Evolutionary conservation across 768 basidiomycete species (phyloP).

Genomic region (Pleurotus djamor): DNA sequence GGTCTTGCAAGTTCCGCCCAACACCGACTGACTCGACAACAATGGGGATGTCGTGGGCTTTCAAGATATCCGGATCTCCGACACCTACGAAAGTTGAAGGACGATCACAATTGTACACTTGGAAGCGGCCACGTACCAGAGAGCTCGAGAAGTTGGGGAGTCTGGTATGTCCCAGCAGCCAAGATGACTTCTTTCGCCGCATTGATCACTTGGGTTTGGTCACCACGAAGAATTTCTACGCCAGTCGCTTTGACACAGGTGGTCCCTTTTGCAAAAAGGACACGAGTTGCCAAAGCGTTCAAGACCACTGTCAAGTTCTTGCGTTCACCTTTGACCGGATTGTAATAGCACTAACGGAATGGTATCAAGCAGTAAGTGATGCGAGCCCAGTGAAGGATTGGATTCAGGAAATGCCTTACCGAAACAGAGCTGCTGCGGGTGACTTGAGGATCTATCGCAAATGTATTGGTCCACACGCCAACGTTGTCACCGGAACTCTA

Average conservation of each 20-base stretch:
- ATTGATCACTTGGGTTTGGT: slow-evolving; percentile 13
- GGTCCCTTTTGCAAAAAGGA: slow-evolving; percentile 7
- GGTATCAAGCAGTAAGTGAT: too few species aligned
- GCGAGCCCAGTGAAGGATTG: too few species aligned
- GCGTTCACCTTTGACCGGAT: slow-evolving; percentile 42
- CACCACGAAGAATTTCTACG: slow-evolving; percentile 16
- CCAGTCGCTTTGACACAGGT: slow-evolving; percentile 11
- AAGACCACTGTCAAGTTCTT: slow-evolving; percentile 19
- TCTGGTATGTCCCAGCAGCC: slow-evolving; percentile 20
- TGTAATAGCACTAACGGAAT: slow-evolving; percentile 45
- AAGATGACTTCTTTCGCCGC: slow-evolving; percentile 44
- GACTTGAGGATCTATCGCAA: not conserved
- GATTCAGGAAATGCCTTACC: too few species aligned
- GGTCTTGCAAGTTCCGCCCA: slow-evolving; percentile 23
- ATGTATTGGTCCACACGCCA: not conserved
- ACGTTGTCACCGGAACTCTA: not conserved
- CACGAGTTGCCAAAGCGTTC: slow-evolving; percentile 17
- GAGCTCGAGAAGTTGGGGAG: slow-evolving; percentile 26
- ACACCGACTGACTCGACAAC: slow-evolving; percentile 23
- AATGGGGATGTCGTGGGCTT: slow-evolving; percentile 13
- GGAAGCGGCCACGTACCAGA: slow-evolving; percentile 14
- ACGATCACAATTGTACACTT: not conserved
- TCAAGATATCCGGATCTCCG: slow-evolving; percentile 14
- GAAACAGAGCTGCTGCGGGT: not conserved
- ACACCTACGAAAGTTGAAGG: slow-evolving; percentile 12